A percentile compares a stretch with the other conserved stretches of the same genome.
phyloP scores from a whole-genome alignment of 208 protist genomes.

The Paratrypanosoma confusum region DNA sequence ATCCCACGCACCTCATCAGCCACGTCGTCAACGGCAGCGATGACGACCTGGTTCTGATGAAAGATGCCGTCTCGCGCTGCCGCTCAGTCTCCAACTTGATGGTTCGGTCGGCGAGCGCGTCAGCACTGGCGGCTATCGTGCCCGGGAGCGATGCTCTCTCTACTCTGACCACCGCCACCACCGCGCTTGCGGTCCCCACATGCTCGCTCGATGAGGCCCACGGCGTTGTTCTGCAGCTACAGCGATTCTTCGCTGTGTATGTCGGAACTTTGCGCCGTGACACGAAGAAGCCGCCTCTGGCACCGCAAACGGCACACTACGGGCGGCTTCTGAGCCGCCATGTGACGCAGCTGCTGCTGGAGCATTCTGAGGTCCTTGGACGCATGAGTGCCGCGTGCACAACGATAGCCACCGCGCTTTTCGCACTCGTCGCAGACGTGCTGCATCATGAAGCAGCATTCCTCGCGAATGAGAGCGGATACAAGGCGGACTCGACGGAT shows the following conservation, averaged over 20 bases:
- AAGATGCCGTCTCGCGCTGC: conserved; percentile 44
- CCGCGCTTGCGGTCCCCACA: not conserved
- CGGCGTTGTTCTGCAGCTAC: conserved; percentile 65
- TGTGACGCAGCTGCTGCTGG: not conserved
- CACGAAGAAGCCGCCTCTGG: too few relatives aligned
- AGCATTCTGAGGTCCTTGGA: conserved; percentile 10
- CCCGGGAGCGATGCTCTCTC: conserved; percentile 9
- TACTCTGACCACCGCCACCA: conserved; percentile 6
- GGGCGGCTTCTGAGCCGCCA: conserved; percentile 8
- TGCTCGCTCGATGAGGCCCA: conserved; percentile 43
- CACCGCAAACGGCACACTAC: conserved; percentile 3
- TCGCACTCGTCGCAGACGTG: conserved; percentile 42
- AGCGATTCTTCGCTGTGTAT: conserved; percentile 67
- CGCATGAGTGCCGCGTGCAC: conserved; percentile 25
- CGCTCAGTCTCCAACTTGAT: conserved; percentile 51
- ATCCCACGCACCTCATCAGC: conserved; percentile 36
- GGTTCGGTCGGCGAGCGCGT: conserved; percentile 62
- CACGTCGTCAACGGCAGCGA: conserved; percentile 5
- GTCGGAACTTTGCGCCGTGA: conserved; percentile 45
- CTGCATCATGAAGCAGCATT: conserved; percentile 21
- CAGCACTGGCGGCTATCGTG: conserved; percentile 69
- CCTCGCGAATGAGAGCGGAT: not conserved
- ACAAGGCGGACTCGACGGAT: too few relatives aligned
- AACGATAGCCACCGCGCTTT: conserved; percentile 34
- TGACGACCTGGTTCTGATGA: conserved; percentile 19